Percentiles rank a stretch among this genome's conserved stretches.
These are phyloP conservation scores for Bidens hawaiensis DNA, from an alignment of 140 eudicot genomes.

Conservation along the genomic window DNA sequence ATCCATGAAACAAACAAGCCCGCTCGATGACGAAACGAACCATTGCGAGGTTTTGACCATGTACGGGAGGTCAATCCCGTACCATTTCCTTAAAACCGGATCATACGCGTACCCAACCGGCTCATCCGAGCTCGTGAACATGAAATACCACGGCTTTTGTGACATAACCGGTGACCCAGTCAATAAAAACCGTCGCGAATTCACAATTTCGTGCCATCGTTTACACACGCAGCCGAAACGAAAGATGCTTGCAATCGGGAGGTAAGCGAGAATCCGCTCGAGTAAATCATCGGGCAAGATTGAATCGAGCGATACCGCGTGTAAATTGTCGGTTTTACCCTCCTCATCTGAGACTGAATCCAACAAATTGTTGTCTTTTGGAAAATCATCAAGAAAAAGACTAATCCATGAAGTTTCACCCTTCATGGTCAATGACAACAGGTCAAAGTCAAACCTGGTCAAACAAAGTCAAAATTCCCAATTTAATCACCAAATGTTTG, in stretches of 20 bases:
- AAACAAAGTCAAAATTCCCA: not conserved
- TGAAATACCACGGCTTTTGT: slow-evolving; percentile 87
- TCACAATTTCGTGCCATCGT: slow-evolving; percentile 71
- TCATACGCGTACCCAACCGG: slow-evolving; percentile 71
- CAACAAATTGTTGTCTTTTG: slow-evolving; percentile 15
- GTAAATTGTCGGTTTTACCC: slow-evolving; percentile 27
- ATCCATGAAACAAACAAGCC: slow-evolving; percentile 84
- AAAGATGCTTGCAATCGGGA: slow-evolving; percentile 69
- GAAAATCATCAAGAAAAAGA: slow-evolving; percentile 38
- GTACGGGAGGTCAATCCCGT: slow-evolving; percentile 70
- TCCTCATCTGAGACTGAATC: slow-evolving; percentile 50
- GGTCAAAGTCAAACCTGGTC: slow-evolving; percentile 18
- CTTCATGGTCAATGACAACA: slow-evolving; percentile 49
- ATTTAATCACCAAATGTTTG: not conserved
- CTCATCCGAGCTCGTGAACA: slow-evolving; percentile 81
- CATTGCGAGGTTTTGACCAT: slow-evolving; percentile 63
- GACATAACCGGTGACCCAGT: slow-evolving; percentile 35
- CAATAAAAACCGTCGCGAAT: slow-evolving; percentile 69
- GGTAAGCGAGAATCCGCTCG: slow-evolving; percentile 62
- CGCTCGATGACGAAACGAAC: slow-evolving; percentile 70
- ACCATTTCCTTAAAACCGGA: slow-evolving; percentile 66
- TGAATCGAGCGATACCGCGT: slow-evolving; percentile 48
- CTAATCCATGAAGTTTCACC: slow-evolving; percentile 84
- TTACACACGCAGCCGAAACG: slow-evolving; percentile 83
- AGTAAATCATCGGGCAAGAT: slow-evolving; percentile 69